Evolutionary conservation across 106 monocot species (phyloP).

Genomic region (Dendrobium nobile): DNA sequence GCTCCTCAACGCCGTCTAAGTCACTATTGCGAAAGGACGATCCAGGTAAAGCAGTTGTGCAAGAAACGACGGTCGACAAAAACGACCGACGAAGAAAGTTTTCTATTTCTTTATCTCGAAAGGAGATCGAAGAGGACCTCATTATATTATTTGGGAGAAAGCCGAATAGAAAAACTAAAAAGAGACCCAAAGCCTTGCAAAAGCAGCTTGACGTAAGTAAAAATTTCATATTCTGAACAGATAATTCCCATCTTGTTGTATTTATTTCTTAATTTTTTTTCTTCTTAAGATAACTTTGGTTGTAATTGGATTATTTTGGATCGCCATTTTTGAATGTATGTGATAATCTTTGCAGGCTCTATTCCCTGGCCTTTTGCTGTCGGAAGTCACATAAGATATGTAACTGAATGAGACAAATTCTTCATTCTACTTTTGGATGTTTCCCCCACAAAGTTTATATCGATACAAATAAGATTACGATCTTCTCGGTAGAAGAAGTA

Average conservation of each 20-base stretch:
- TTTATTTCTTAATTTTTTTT: too few species aligned
- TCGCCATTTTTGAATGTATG: not conserved
- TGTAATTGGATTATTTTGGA: too few species aligned
- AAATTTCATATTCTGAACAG: not conserved
- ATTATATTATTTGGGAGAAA: conserved; percentile 16
- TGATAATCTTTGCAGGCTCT: not conserved
- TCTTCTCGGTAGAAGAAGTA: too few species aligned
- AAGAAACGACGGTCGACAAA: not conserved
- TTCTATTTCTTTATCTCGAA: conserved; percentile 16
- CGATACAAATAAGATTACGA: too few species aligned
- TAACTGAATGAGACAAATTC: not conserved
- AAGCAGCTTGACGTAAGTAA: conserved; percentile 28
- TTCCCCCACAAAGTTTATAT: too few species aligned
- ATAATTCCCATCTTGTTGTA: too few species aligned
- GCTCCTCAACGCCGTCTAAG: too few species aligned
- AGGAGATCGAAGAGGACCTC: conserved; percentile 49
- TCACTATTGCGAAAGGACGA: too few species aligned
- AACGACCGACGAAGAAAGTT: conserved; percentile 1
- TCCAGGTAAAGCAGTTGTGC: not conserved
- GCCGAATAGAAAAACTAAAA: not conserved
- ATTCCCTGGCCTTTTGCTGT: conserved; percentile 9
- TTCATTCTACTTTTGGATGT: too few species aligned
- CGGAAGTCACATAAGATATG: not conserved
- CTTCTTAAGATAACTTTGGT: too few species aligned
- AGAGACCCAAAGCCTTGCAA: conserved; percentile 20